A percentile compares a stretch with the other conserved stretches of the same genome.
Conservation (phyloP, 768 basidiomycete genomes). For the Boletellus sp. region DNA sequence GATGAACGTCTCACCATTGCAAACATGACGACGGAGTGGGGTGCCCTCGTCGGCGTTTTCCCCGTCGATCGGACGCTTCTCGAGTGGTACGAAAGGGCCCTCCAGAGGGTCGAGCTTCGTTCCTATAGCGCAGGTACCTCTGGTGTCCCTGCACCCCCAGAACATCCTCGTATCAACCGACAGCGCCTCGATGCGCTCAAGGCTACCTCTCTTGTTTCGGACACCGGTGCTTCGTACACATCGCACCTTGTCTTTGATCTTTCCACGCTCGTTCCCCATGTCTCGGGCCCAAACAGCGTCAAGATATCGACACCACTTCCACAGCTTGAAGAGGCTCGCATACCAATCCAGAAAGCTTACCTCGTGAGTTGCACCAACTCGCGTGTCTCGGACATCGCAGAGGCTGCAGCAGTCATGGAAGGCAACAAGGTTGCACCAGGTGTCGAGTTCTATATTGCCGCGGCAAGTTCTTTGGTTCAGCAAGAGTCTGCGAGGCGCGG, state of each 20-base stretch:
- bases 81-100: conserved; percentile 77
- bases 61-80: conserved; percentile 82
- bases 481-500: conserved; percentile 81
- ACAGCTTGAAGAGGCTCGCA: conserved; percentile 63
- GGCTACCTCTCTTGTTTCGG: conserved; percentile 54
- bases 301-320: conserved; percentile 95
- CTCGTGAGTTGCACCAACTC: conserved; percentile 98
- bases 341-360: conserved; percentile 94
- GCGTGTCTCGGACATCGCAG: conserved; percentile 89
- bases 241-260: conserved; percentile 90
- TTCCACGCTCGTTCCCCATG: conserved; percentile 89
- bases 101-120: conserved; percentile 71
- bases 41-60: conserved; percentile 93
- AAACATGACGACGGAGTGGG: conserved; percentile 99
- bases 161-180: conserved; percentile 85
- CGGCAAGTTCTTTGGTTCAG: conserved; percentile 90
- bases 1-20: conserved; percentile 95
- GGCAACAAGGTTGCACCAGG: conserved; percentile 78
- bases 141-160: conserved; percentile 62
- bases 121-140: conserved; percentile 57
- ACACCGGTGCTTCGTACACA: conserved; percentile 75
- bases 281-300: conserved; percentile 97
- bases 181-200: conserved; percentile 65
- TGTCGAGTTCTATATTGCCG: conserved; percentile 97
- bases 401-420: conserved; percentile 85